Evolutionary conservation across 2,329 filamentous ascomycete species (phyloP), one percentile per base, ranked within the genome.

Genomic region (Aspergillus sp.): DNA sequence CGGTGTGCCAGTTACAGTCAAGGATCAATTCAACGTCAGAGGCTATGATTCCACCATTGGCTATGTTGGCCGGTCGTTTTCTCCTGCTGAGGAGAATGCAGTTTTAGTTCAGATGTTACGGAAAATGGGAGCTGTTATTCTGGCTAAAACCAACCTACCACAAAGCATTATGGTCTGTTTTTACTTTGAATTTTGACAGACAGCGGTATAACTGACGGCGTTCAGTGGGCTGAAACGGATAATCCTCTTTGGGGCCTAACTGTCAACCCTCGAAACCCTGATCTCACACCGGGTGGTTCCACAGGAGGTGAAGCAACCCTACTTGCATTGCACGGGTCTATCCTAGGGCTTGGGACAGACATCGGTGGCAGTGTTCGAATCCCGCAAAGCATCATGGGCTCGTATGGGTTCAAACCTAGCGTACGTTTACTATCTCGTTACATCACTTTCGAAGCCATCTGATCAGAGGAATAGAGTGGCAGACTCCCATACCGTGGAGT

Each of bases 11-110:
- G 75, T 86, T 55, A 80, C 77, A 6, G 64, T 86, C 12, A 88
- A 88, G 66, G 86, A 88, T 52, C 83, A 84, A 14, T 88, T 87
- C 69, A 81, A 86, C 23, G 74, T 88, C 43, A 80, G 80, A 57
- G 84, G 82, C 2, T 68, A 79, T 3, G 83, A 87, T 53, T 80
- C 80, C 0, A 86, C 85, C 0, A 70, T 87, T 3, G 85, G 85
- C 6, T 87, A 87, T 62, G 80, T 84, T 2, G 76, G 75, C 8
- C 74, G 75, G 47, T 76, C 81, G 0, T 81, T 81, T 54, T 67
- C 76, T 2, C 82, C 82, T 0, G 82, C 82, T 1, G 56, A 59
- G 0, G 73, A 81, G 8, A 79, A 86, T 64, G 80, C 80, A 4
- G 74, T 77, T 1, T 60, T 86, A 0, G 80, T 84, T 1, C 69